Conservation (phyloP, 768 basidiomycete genomes). For the Amanita molliuscula region DNA sequence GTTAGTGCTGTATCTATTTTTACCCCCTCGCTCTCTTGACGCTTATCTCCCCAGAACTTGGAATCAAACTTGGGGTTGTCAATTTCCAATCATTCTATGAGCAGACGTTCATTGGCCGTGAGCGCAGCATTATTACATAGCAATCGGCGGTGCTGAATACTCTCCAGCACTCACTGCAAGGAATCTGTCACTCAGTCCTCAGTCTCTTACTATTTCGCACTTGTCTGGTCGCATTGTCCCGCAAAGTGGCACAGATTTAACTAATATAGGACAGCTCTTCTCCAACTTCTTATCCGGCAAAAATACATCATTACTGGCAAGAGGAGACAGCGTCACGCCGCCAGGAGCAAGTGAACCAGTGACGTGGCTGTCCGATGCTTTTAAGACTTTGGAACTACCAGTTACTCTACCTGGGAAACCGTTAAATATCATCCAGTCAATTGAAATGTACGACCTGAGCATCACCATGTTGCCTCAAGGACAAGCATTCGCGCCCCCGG, state of each 20-base stretch:
- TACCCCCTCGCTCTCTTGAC: slow-evolving; percentile 10
- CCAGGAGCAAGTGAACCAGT: slow-evolving; percentile 39
- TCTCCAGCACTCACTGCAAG: slow-evolving; percentile 39
- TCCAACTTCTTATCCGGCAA: slow-evolving; percentile 53
- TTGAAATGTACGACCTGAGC: slow-evolving; percentile 45
- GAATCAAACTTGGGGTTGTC: slow-evolving; percentile 65
- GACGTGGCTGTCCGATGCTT: slow-evolving; percentile 59
- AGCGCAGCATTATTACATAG: slow-evolving; percentile 15
- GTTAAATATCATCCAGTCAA: slow-evolving; percentile 52
- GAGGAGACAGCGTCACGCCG: slow-evolving; percentile 53
- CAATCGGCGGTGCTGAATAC: slow-evolving; percentile 1
- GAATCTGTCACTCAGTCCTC: slow-evolving; percentile 39
- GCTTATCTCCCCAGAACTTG: slow-evolving; percentile 36
- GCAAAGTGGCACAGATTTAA: slow-evolving; percentile 43
- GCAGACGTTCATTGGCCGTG: slow-evolving; percentile 48
- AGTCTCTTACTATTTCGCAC: slow-evolving; percentile 36
- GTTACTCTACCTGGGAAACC: slow-evolving; percentile 56
- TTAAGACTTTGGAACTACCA: slow-evolving; percentile 50
- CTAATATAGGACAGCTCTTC: slow-evolving; percentile 51
- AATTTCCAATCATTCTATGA: slow-evolving; percentile 55
- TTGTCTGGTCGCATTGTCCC: slow-evolving; percentile 58
- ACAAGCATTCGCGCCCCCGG: slow-evolving; percentile 49
- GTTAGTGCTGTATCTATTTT: slow-evolving; percentile 27
- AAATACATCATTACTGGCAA: slow-evolving; percentile 50
- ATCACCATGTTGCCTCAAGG: slow-evolving; percentile 39